Percentiles rank a stretch among this genome's conserved stretches.
Conservation (phyloP, 2,329 filamentous ascomycete genomes). For the Ophiostoma novo-ulmi region DNA sequence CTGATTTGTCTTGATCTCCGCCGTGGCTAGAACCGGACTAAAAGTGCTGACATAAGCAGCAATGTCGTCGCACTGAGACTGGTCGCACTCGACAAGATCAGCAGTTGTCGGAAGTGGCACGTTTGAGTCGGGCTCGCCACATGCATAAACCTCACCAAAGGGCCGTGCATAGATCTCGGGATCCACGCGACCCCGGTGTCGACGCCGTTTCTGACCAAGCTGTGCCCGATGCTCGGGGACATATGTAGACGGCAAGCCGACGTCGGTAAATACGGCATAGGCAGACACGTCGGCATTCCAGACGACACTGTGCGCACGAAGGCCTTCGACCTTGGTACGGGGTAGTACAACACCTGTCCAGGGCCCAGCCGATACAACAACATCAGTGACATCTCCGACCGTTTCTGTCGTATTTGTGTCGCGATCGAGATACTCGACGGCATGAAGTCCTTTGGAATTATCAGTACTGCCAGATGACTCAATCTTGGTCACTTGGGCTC, state of each 20-base stretch:
- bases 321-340: constrained; percentile 51
- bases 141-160: constrained; percentile 86
- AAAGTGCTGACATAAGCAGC: constrained; percentile 68
- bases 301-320: constrained; percentile 62
- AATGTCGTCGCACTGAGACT: constrained; percentile 75
- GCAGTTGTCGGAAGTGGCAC: constrained; percentile 71
- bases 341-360: constrained; percentile 60
- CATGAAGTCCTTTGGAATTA: constrained; percentile 34
- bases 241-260: constrained; percentile 65
- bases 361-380: constrained; percentile 53
- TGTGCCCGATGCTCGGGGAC: constrained; percentile 46
- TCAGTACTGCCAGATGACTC: constrained; percentile 34
- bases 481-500: constrained; percentile 63
- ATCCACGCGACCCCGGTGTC: constrained; percentile 60
- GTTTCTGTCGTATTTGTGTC: constrained; percentile 35
- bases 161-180: constrained; percentile 94
- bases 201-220: constrained; percentile 47
- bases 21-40: constrained; percentile 59
- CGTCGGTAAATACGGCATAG: constrained; percentile 81
- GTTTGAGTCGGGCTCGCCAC: constrained; percentile 74
- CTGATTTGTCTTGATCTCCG: constrained; percentile 69
- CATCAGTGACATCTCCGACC: constrained; percentile 47
- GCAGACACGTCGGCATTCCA: constrained; percentile 61
- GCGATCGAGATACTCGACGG: constrained; percentile 56
- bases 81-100: constrained; percentile 70